Evolutionary conservation across 148 eudicot species (phyloP).

Genomic region (Rhododendron ferrugineum): DNA sequence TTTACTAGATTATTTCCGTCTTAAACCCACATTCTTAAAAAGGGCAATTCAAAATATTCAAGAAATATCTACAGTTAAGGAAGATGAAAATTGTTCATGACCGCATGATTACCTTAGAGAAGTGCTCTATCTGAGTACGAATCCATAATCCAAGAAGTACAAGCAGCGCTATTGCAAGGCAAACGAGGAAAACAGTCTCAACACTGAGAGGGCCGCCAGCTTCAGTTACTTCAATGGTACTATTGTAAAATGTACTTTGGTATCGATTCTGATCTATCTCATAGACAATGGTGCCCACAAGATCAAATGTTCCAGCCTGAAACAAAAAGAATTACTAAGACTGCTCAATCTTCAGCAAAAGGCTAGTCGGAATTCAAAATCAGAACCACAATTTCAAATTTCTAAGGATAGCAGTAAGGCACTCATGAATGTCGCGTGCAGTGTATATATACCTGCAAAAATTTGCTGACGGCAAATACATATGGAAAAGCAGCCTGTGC

Average conservation of each 20-base stretch:
- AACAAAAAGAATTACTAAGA: slow-evolving; percentile 10
- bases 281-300: slow-evolving; percentile 74
- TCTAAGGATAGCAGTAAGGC: not conserved
- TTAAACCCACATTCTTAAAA: not conserved
- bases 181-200: slow-evolving; percentile 81
- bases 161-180: slow-evolving; percentile 62
- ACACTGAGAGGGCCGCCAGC: slow-evolving; percentile 71
- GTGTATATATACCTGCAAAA: slow-evolving; percentile 64
- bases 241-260: slow-evolving; percentile 87
- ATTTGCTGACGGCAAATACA: slow-evolving; percentile 81
- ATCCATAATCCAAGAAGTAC: slow-evolving; percentile 68
- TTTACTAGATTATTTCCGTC: not conserved
- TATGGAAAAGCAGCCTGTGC: slow-evolving; percentile 90
- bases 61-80: not conserved
- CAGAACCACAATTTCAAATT: not conserved
- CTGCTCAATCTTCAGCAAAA: not conserved
- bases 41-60: not conserved
- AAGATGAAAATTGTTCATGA: not conserved
- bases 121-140: slow-evolving; percentile 53
- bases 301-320: slow-evolving; percentile 92
- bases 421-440: not conserved
- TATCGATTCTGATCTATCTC: slow-evolving; percentile 73
- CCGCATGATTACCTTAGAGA: slow-evolving; percentile 55
- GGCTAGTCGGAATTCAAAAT: not conserved
- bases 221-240: slow-evolving; percentile 87